These are phyloP conservation scores for Alternaria alternata DNA, from an alignment of 2,329 filamentous ascomycete species.

Conservation along the genomic window DNA sequence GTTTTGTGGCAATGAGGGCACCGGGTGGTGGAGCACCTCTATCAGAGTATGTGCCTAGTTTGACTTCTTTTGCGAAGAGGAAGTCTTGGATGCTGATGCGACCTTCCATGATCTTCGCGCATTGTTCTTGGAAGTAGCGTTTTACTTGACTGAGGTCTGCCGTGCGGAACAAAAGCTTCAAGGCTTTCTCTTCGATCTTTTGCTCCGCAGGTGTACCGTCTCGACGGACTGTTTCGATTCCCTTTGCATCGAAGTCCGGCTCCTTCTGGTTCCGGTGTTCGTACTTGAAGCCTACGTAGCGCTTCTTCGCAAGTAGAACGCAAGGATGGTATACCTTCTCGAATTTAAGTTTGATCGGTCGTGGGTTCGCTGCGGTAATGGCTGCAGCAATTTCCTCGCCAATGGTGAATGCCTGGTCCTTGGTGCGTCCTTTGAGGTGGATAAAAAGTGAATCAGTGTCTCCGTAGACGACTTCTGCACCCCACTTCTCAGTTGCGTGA, in stretches of 20 bases:
- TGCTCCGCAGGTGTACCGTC: conserved; percentile 96
- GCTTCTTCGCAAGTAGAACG: conserved; percentile 92
- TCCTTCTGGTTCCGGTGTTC: conserved; percentile 76
- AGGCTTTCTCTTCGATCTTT: conserved; percentile 91
- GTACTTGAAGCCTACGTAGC: conserved; percentile 98
- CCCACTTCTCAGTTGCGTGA: conserved; percentile 86
- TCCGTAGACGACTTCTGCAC: conserved; percentile 95
- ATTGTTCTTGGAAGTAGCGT: conserved; percentile 87
- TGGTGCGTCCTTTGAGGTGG: conserved; percentile 84
- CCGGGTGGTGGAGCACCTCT: conserved; percentile 83
- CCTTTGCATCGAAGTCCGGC: conserved; percentile 96
- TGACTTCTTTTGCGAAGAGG: conserved; percentile 92
- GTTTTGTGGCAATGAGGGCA: conserved; percentile 83
- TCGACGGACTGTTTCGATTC: conserved; percentile 94
- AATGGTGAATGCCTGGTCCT: conserved; percentile 88
- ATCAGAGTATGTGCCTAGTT: conserved; percentile 85
- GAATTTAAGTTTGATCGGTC: conserved; percentile 94
- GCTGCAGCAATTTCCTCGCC: conserved; percentile 90
- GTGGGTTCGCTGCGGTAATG: conserved; percentile 88
- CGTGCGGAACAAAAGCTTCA: conserved; percentile 89
- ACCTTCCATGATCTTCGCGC: conserved; percentile 89
- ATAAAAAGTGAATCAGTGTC: conserved; percentile 97
- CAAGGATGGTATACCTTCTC: conserved; percentile 99
- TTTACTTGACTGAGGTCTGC: conserved; percentile 90
- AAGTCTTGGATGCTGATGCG: conserved; percentile 93